Evolutionary conservation across 805 yeast genomes (phyloP), one percentile per base, ranked within the genome.

Genomic region (Candida railenensis): DNA sequence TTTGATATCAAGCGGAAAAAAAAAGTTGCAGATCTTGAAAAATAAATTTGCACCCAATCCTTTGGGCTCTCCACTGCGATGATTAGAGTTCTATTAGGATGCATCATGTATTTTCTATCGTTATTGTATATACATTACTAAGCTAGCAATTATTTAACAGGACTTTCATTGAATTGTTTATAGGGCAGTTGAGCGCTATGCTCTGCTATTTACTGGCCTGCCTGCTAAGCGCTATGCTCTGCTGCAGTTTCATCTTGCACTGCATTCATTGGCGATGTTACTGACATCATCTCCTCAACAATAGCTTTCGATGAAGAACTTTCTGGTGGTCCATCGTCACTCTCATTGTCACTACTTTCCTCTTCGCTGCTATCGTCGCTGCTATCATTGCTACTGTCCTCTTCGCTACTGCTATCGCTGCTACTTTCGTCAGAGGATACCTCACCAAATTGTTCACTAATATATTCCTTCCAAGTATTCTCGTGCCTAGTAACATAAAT

Each of bases 401-500:
- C 49, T 12, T n/a, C 15, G 33, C 42, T 41, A 37, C 47, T 42
- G n/a, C 37, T 42, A 8, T 39, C 42, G 15, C 36, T 22, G 19
- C 20, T 19, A 25, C 22, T 22, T 4, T 48, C 62, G 46, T 57
- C 65, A 34, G n/a, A n/a, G n/a, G n/a, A n/a, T n/a, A n/a, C n/a
- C 20, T 34, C 42, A 3, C 47, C 41, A 14, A 43, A 38, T 11
- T 47, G 44, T 42, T 41, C 45, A 2, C 59, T 58, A 2, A 50
- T 54, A 46, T 51, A 59, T 0, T 63, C 65, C 11, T 54, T 41
- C 36, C 73, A 62, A 16, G 56, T 40, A 15, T 41, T 20, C 12
- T 48, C 50, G 20, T 48, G 47, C 3, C 54, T 46, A 1, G 76
- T 67, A 1, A 85, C 69, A 46, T 69, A 74, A 3, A 89, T 68